Conservation (phyloP, 2,329 filamentous ascomycete genomes). For the Fusarium verticillioides region DNA sequence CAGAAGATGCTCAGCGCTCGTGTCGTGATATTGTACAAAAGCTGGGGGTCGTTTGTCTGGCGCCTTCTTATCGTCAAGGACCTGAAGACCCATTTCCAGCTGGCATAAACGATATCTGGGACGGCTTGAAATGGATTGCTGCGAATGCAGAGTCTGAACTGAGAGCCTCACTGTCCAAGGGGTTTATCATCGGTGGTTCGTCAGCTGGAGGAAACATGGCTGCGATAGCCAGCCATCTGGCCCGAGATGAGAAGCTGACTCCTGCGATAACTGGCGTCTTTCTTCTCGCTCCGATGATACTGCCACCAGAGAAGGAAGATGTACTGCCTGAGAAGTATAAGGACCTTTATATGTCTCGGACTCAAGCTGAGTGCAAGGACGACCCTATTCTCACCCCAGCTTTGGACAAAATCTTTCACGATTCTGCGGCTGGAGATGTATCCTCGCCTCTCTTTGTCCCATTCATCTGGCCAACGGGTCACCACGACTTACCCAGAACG, state of each 20-base stretch:
- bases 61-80: neutral
- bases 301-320: neutral
- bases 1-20: neutral
- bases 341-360: neutral
- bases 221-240: neutral
- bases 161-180: neutral
- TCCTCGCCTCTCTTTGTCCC: neutral
- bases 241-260: neutral
- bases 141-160: neutral
- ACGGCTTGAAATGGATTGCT: neutral
- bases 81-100: neutral
- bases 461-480: neutral
- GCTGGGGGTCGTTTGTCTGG: neutral
- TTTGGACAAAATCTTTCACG: neutral
- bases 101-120: neutral
- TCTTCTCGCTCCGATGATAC: neutral
- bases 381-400: neutral
- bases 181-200: neutral
- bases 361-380: neutral
- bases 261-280: neutral
- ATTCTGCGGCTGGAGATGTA: neutral
- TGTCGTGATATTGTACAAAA: neutral
- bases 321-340: neutral
- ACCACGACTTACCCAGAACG: neutral
- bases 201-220: conserved; percentile 2